Base-by-base conservation (phyloP, 2,329 filamentous ascomycete species). In the Apiospora rasikravindrae region DNA sequence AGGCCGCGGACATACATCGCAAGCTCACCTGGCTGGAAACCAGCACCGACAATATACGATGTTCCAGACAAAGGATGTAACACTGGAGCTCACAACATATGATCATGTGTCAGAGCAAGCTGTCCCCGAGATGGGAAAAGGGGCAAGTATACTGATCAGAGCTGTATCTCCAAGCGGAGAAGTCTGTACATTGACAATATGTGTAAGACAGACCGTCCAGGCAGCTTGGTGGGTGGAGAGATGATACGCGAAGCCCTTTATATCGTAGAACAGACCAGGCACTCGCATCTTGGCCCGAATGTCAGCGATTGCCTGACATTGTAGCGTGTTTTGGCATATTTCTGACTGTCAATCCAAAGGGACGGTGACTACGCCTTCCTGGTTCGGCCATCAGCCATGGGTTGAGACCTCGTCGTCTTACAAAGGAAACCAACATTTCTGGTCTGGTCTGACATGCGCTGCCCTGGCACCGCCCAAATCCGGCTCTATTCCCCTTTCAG, bases 401-500 rank as follows among this genome's bases (percentile, higher is more conserved):
- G 53, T 61, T 33, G 33, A 5, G 29, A 61, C 26, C 26, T 61
- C 53, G 53, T 37, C 29, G 53, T 61, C 53, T 33, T 61, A 37
- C 29, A 22, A 2, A 22, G 29, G 16, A 33, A 37, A 22, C 53
- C 53, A 61, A 22, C 53, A 19, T 37, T 29, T 37, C 53, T 29
- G 11, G 57, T 14, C 33, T 64, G 33, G 57, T 64, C 57, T 64
- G 57, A 64, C 57, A 64, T 22, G 4, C 19, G 33, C 57, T 11
- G 57, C n/a, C 33, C 57, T 64, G 29, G 33, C 33, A 64, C 10
- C 53, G 29, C 29, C 33, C 29, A 40, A 33, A 24, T n/a, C 33
- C 57, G 57, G 57, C 57, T 64, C 57, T 64, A 64, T 64, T 64
- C 57, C 57, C 57, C 37, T 40, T 64, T n/a, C 19, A 64, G 57